Base-by-base conservation (phyloP, 306 rosid genomes). In the Vigna reflexopilosa region DNA sequence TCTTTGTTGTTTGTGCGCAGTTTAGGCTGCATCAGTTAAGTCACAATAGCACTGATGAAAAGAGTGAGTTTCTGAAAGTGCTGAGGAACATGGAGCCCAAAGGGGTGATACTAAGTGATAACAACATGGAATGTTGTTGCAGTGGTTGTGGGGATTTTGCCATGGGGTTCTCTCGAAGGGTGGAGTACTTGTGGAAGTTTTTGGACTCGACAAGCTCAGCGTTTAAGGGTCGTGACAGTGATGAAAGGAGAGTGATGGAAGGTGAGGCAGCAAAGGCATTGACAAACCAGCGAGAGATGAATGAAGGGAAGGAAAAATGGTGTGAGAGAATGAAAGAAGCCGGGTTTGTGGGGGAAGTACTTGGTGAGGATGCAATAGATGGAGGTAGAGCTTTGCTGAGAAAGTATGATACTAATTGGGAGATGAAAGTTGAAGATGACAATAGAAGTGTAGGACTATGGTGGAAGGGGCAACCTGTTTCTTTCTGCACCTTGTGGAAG, bases 381-480 rank as follows among this genome's bases (percentile, higher is more conserved):
- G 95, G 92, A 16, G 97, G 82, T 68, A 61, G 93, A 85, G 97
- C 95, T 72, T 85, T 91, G 81, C 62, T 94, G 80, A 90, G 97
- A 84, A 94, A 91, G 82, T 92, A 94, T 67, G 98, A 94, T 40
- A 77, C 50, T 10, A 90, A 90, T 36, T 94, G 97, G 97, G 98
- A 92, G 80, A 92, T 90, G 93, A 92, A 86, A 80, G 50, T 85
- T 1, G 97, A 90, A 59, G 97, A 86, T 36, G 86, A 82, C 30
- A 88, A 86, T 76, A 86, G 79, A 34, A 82, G 86, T 62, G 88
- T 83, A 28, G 96, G 91, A 26, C 26, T 92, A 56, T 87, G 97
- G 92, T 94, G 97, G 97, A 94, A 86, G 59, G 93, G 90, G 4
- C 91, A 89, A 72, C 86, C 92, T 47, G 95, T 92, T 78, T 92